Evolutionary conservation across 129 eudicot species (phyloP).

Genomic region (Apium graveolens): DNA sequence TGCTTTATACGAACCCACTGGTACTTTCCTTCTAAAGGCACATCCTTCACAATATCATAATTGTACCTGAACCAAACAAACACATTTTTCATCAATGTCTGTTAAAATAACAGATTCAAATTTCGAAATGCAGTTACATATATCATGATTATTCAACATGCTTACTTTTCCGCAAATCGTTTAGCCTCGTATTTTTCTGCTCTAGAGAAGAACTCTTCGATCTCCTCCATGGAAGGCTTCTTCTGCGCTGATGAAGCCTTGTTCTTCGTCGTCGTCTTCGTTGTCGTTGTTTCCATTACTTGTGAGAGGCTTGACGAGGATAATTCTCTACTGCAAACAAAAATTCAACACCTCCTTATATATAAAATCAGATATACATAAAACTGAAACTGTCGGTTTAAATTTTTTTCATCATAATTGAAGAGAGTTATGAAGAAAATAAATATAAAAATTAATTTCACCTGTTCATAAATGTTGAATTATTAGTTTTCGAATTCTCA

Average conservation of each 20-base stretch:
- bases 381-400: not conserved
- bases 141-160: not conserved
- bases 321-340: constrained; percentile 40
- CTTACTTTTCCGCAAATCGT: constrained; percentile 71
- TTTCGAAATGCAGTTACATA: not conserved
- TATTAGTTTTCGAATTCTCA: constrained; percentile 34
- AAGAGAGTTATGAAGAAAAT: not conserved
- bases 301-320: constrained; percentile 44
- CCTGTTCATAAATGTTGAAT: constrained; percentile 27
- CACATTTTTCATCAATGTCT: constrained; percentile 9
- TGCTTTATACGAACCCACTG: constrained; percentile 54
- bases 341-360: not conserved
- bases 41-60: constrained; percentile 69
- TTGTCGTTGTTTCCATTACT: constrained; percentile 23
- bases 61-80: constrained; percentile 49
- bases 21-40: constrained; percentile 67
- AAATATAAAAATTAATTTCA: constrained; percentile 39
- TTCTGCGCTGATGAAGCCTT: constrained; percentile 20
- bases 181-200: constrained; percentile 54
- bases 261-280: constrained; percentile 12
- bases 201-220: constrained; percentile 64
- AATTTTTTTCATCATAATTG: not conserved
- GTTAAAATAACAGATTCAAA: not conserved
- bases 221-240: constrained; percentile 46
- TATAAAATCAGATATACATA: not conserved